phyloP scores from a whole-genome alignment of 140 eudicot genomes.

The Cichorium intybus region DNA sequence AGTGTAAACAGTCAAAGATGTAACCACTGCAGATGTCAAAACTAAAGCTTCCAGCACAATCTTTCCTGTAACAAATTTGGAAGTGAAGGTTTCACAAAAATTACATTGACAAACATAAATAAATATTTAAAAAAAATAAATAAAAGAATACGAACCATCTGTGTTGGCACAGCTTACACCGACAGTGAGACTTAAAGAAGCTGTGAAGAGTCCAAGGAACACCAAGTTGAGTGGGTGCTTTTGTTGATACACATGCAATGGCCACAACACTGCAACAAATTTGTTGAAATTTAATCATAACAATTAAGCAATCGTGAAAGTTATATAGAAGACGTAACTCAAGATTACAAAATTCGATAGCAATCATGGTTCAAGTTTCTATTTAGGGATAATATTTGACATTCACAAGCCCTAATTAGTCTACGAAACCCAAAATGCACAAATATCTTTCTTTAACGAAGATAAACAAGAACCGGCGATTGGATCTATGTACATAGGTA shows the following conservation, averaged over 20 bases:
- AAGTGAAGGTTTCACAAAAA: no score
- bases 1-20: constrained; percentile 89
- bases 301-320: neutral
- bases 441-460: neutral
- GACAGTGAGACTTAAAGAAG: constrained; percentile 79
- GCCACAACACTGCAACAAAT: constrained; percentile 81
- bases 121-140: no score
- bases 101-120: no score
- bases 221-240: constrained; percentile 90
- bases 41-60: constrained; percentile 93
- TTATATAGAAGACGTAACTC: neutral
- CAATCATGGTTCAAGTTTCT: no score
- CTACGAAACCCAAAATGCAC: neutral
- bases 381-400: no score
- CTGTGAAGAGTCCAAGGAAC: constrained; percentile 92
- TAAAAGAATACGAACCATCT: constrained; percentile 64
- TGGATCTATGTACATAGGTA: neutral
- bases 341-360: neutral
- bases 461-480: neutral
- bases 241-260: constrained; percentile 86
- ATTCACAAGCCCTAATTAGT: neutral
- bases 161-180: constrained; percentile 98
- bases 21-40: constrained; percentile 84
- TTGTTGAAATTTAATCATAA: neutral
- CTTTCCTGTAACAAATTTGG: constrained; percentile 50